Base-by-base conservation (phyloP, 495 filamentous ascomycete genomes). In the Pyronema domesticum region DNA sequence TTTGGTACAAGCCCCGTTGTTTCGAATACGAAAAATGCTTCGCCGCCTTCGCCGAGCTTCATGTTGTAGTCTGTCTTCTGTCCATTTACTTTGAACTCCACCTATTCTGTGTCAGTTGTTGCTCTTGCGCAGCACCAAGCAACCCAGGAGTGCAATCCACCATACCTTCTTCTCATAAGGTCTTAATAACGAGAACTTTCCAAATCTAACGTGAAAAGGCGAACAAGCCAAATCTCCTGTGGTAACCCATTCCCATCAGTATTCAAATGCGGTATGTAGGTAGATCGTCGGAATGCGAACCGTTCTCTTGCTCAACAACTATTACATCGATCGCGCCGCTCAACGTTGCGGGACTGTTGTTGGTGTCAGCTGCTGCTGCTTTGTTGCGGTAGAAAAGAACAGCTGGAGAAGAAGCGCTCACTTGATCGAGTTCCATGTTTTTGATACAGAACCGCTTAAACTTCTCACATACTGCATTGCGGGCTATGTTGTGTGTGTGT, bases 401-500 rank as follows among this genome's bases (percentile, higher is more conserved):
- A n/a, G n/a, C n/a, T n/a, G 15, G 3, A 19, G 10, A 13, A 23
- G 19, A 36, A 58, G 30, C 14, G 51, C 59, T 43, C 56, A 66
- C 63, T 99, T 99, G 73, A 99, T 95, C 6, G 87, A 94, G 68
- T 96, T 96, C 91, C 91, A 99, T 65, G 91, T 91, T 72, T 93
- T 94, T 37, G 87, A 94, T 60, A 96, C 88, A 37, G 91, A 93
- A 63, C 89, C 88, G 67, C 86, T 88, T 61, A 95, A 80, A 70
- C 86, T 94, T 51, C 91, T 78, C 60, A 96, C 89, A 85, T 96
- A 96, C 74, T 98, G 88, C 91, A 98, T 98, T 48, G 67, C 34
- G 23, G 23, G 23, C 23, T 30, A 30, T 30, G 23, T 30, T 30
- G 6, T 30, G 5, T 30, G 23, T 30, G 23, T 30, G 5, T 30